Evolutionary conservation across 352 stramenopile species (phyloP).

Genomic region (Globisporangium orthogonon): DNA sequence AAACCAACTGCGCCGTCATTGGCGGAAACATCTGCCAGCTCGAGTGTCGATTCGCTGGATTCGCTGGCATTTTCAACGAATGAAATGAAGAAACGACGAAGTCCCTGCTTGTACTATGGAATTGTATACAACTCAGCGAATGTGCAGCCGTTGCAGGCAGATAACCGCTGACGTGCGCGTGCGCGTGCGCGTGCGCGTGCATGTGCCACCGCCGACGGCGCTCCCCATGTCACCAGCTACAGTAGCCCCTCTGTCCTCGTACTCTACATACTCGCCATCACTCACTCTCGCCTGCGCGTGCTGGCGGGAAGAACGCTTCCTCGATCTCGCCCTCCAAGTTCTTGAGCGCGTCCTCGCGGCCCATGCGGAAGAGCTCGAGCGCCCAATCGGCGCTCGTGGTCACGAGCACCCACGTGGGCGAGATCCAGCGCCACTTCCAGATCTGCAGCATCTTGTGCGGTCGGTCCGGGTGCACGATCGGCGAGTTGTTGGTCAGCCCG

Average conservation of each 20-base stretch:
- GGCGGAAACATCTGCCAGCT: neutral
- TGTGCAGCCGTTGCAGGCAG: neutral
- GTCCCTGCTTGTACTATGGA: neutral
- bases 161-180: too few species aligned
- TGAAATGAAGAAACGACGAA: neutral
- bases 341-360: conserved; percentile 58
- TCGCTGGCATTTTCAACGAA: neutral
- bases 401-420: conserved; percentile 67
- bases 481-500: conserved; percentile 66
- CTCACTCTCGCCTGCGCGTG: neutral
- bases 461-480: conserved; percentile 40
- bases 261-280: neutral
- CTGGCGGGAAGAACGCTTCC: conserved; percentile 11
- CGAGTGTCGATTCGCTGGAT: neutral
- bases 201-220: neutral
- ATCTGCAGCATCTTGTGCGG: conserved; percentile 80
- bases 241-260: neutral
- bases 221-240: too few species aligned
- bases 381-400: conserved; percentile 74
- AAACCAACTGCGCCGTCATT: neutral
- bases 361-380: conserved; percentile 68
- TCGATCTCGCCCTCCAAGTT: conserved; percentile 61
- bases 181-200: neutral
- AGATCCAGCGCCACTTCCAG: conserved; percentile 79
- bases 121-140: neutral